Evolutionary conservation across 1,139 yeast species (phyloP), one percentile per base, ranked within the genome.

Genomic region (Kodamaea ohmeri): DNA sequence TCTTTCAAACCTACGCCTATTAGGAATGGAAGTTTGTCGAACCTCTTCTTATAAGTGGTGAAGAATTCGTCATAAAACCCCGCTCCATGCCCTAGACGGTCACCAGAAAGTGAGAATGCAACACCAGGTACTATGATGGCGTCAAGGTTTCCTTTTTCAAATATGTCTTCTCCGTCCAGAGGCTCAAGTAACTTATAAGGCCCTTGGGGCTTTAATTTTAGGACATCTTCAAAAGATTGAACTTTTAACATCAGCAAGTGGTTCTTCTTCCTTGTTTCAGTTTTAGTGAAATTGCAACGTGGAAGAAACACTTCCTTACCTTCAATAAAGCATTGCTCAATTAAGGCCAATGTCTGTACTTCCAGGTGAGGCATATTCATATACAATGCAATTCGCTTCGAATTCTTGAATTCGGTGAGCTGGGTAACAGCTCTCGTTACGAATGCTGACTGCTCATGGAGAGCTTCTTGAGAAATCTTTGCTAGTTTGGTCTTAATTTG

Each of bases 61-160:
- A 88, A 68, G 55, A 78, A 90, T 48, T 82, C 87, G 57, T 92
- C 97, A 58, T 92, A 92, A 58, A 76, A 89, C 0, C 97, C 98
- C 8, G 83, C 94, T 1, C 98, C 98, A 56, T 89, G 96, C 0
- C 97, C 98, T 38, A 92, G 58, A 41, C 98, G 60, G 24, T 68
- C 63, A 36, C 81, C 77, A 6, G 49, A 38, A 1, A 43, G 48
- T 2, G 83, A 71, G 55, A 87, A 90, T 1, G 88, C 96, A 1
- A 92, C 82, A 0, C 95, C 97, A 0, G 97, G 98, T 0, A 92
- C 67, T 2, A 92, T 60, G 6, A 92, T 65, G 19, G 89, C 52
- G 50, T 90, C 97, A 21, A 92, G 59, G 0, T 75, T 57, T 0
- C 62, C 80, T 12, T 54, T 48, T 9, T 49, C 47, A 46, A 76